Evolutionary conservation across 148 eudicot species (phyloP), one percentile per base, ranked within the genome.

Genomic region (Fallopia convolvulus): DNA sequence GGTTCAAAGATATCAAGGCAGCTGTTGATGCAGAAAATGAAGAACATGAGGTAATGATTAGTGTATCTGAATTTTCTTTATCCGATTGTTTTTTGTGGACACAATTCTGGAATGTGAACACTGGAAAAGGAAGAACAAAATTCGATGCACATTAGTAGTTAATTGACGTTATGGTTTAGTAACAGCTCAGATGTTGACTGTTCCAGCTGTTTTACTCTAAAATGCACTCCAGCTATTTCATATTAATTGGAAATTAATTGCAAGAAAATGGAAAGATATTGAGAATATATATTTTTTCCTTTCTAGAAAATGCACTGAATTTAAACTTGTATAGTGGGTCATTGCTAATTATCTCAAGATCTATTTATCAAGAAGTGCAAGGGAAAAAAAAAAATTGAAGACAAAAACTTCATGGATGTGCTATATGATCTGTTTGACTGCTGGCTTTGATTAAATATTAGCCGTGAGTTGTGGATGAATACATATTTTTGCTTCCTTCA

Each of bases 181-280:
- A 33, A 68, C 20, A 68, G 46, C 21, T 36, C 72, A 39, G 72
- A 68, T 33, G 46, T 36, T 68, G 72, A 68, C 72, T 17, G 21
- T 3, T 66, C n/a, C 72, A 66, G 72, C 72, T 66, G 42, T 66
- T 36, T 14, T 36, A 14, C n/a, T 7, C 9, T 15, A 66, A 66
- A 32, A 33, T 66, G 72, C 44, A 66, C 44, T 68, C 33, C 72
- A 68, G 72, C 72, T 68, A 46, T 68, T 36, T 68, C 39, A 21
- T 15, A 36, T 68, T 33, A 0, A 17, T 2, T 39, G 21, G 41
- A 68, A 68, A 33, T 66, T 66, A 36, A 1, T 36, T 66, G 72
- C 42, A 20, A 56, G 63, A 56, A 56, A 8, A 20, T 58, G 66
- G 39, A 12, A 10, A 63, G 11, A 26, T 63, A 63, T 6, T 26